A percentile compares a stretch with the other conserved stretches of the same genome.
Conservation (phyloP, 768 basidiomycete species). For the Sporobolomyces pararoseus region DNA sequence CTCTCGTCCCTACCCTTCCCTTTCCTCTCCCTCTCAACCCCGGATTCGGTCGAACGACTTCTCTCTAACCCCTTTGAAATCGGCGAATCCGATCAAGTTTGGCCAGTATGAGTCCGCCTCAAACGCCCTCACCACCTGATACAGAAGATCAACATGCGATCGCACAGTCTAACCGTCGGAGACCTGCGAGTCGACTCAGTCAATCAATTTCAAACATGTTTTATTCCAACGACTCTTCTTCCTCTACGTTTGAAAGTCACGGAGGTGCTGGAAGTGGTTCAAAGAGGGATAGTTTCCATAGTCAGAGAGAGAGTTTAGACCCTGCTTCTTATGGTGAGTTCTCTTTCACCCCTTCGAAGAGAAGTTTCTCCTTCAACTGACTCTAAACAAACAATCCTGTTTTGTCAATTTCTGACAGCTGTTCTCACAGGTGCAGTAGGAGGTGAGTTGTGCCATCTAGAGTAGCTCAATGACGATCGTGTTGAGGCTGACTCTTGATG, state of each 20-base stretch:
- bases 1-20: background rate
- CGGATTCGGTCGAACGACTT: background rate
- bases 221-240: slow-evolving; percentile 12
- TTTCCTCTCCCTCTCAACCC: background rate
- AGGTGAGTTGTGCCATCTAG: background rate
- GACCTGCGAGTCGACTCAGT: slow-evolving; percentile 18
- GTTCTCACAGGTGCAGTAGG: slow-evolving; percentile 36
- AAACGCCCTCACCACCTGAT: slow-evolving; percentile 8
- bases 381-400: background rate
- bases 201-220: slow-evolving; percentile 25
- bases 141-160: slow-evolving; percentile 10
- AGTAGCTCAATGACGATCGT: background rate
- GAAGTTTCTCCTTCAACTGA: background rate
- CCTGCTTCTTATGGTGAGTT: slow-evolving; percentile 27
- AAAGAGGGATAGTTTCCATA: slow-evolving; percentile 18
- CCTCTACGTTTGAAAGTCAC: slow-evolving; percentile 8
- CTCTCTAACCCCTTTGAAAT: background rate
- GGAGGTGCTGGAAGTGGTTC: slow-evolving; percentile 1
- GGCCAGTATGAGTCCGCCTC: slow-evolving; percentile 6
- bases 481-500: background rate
- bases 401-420: slow-evolving; percentile 9
- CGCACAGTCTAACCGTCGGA: background rate
- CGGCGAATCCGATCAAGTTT: background rate
- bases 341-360: too few relatives aligned
- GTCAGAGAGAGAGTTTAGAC: slow-evolving; percentile 20